Conservation (phyloP, 1,284 basidiomycete genomes). For the Phylloboletellus chloephorus region DNA sequence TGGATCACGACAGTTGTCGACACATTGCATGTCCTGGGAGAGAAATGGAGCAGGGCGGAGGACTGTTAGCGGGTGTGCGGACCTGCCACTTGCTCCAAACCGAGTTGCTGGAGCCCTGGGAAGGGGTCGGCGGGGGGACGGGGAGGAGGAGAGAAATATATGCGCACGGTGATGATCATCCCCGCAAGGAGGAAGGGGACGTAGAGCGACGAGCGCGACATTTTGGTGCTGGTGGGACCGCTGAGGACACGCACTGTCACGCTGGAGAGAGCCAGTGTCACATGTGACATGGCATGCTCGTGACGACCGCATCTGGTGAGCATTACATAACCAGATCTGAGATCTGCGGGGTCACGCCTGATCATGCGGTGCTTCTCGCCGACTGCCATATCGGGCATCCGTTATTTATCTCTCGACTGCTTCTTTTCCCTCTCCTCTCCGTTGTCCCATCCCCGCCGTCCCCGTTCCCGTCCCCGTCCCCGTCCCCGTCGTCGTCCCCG, state of each 20-base stretch:
- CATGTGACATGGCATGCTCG: slow-evolving; percentile 21
- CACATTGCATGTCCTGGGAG: slow-evolving; percentile 86
- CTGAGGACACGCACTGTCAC: slow-evolving; percentile 11
- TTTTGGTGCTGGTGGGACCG: slow-evolving; percentile 26
- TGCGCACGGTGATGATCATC: slow-evolving; percentile 71
- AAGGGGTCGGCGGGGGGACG: slow-evolving; percentile 8
- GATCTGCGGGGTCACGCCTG: slow-evolving; percentile 21
- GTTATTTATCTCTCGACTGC: slow-evolving; percentile 34
- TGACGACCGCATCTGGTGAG: slow-evolving; percentile 13
- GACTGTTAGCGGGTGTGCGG: slow-evolving; percentile 17
- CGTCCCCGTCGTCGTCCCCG: slow-evolving; percentile 23
- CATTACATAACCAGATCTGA: slow-evolving; percentile 25
- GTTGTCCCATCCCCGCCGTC: slow-evolving; percentile 16
- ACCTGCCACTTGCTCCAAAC: slow-evolving; percentile 80
- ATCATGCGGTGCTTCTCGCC: slow-evolving; percentile 30
- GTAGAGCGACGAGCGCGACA: slow-evolving; percentile 44
- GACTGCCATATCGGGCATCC: slow-evolving; percentile 28
- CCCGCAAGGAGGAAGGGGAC: slow-evolving; percentile 58
- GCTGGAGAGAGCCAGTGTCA: slow-evolving; percentile 8
- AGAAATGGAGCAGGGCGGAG: slow-evolving; percentile 6
- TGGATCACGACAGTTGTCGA: slow-evolving; percentile 76
- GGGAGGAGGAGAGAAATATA: background rate
- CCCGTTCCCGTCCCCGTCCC: slow-evolving; percentile 27
- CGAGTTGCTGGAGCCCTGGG: slow-evolving; percentile 71
- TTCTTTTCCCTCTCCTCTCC: slow-evolving; percentile 28